Evolutionary conservation across 352 stramenopile species (phyloP), one percentile per base, ranked within the genome.

Genomic region (Phytopythium sindhum): DNA sequence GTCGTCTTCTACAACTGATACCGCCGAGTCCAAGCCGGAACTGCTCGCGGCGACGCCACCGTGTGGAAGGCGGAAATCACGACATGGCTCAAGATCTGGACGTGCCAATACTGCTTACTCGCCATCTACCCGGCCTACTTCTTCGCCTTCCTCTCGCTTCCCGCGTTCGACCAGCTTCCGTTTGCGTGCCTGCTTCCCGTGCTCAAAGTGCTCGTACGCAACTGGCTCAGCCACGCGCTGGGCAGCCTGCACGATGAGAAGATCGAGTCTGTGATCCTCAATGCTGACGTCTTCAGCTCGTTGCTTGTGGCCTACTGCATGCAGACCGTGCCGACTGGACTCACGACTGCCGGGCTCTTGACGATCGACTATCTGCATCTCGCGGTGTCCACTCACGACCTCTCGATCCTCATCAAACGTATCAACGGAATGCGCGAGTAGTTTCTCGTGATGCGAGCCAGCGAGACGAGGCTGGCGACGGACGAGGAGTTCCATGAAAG

Each of bases 271-370:
- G 53, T 75, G 12, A 50, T 67, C 15, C 70, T 69, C 52, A 75
- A 75, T 26, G 57, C 53, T 12, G 68, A 75, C 14, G 47, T 72
- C 1, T 75, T 72, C 48, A 72, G 65, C 26, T 55, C 65, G n/a
- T 28, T 72, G 3, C 72, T 75, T 28, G 53, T 72, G 6, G 61
- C 65, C 1, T 75, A 69, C 65, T 67, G 68, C n/a, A 72, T 72
- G 60, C 65, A 72, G 21, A 72, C 65, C 19, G 67, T 63, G 4
- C 68, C 68, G 1, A 68, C 65, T 2, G 42, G 71, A 12, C 54
- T 57, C 3, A 69, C 64, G 1, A 66, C 68, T 4, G 12, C 72
- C 1, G 65, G 50, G 8, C 53, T 78, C 19, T 74, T 78, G n/a
- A 55, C 37, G 6, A 66, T 78, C 24, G 74, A 80, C 35, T 64